A percentile compares a stretch with the other conserved stretches of the same genome.
phyloP scores from a whole-genome alignment of 2,329 filamentous ascomycete species.

The Clonostachys solani region DNA sequence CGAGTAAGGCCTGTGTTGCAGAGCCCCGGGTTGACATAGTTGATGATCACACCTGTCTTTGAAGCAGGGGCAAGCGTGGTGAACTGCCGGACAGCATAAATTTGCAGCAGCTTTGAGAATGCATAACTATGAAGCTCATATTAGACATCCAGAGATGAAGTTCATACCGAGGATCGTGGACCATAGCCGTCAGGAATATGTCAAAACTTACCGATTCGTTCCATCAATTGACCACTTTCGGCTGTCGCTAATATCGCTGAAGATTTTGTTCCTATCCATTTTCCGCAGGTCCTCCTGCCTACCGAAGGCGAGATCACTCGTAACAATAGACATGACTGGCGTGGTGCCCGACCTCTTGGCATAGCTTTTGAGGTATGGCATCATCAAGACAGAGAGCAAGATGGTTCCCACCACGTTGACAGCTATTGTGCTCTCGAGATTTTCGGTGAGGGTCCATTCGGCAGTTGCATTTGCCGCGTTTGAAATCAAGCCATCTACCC shows the following conservation, averaged over 20 bases:
- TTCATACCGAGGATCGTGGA: neutral
- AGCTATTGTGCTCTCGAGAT: slow-evolving; percentile 1
- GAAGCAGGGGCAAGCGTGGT: slow-evolving; percentile 14
- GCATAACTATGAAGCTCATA: slow-evolving; percentile 10
- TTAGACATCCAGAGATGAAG: too few species aligned
- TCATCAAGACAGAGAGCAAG: slow-evolving; percentile 33
- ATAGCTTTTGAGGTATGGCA: slow-evolving; percentile 34
- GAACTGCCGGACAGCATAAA: slow-evolving; percentile 16
- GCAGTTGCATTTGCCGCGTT: neutral
- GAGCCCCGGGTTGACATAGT: slow-evolving; percentile 20
- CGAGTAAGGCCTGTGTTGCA: slow-evolving; percentile 14
- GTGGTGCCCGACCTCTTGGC: slow-evolving; percentile 20
- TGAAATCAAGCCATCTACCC: slow-evolving; percentile 1
- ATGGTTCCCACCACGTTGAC: slow-evolving; percentile 24
- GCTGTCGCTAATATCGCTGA: slow-evolving; percentile 1
- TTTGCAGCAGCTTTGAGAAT: slow-evolving; percentile 18
- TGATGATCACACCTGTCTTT: slow-evolving; percentile 21
- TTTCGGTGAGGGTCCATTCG: slow-evolving; percentile 1
- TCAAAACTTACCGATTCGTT: neutral
- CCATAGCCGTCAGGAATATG: neutral
- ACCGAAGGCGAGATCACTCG: slow-evolving; percentile 22
- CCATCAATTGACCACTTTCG: neutral
- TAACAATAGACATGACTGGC: slow-evolving; percentile 30
- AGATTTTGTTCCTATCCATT: neutral
- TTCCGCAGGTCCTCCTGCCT: neutral